Evolutionary conservation across 2,329 filamentous ascomycete genomes (phyloP).

Genomic region (Coleophoma crateriformis): DNA sequence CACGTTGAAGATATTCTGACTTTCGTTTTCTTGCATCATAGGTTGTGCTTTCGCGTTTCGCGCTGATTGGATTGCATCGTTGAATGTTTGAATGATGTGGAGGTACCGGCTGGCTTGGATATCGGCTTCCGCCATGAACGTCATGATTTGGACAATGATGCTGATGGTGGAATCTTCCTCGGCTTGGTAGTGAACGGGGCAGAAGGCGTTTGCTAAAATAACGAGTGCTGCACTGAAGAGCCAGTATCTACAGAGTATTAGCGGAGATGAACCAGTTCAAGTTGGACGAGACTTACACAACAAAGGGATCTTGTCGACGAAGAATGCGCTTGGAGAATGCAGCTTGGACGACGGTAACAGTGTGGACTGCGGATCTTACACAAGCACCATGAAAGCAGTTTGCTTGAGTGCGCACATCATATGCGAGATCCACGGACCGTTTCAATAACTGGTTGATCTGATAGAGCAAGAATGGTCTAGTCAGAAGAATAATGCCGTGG

Average conservation of each 20-base stretch:
- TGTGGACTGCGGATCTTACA: slow-evolving; percentile 41
- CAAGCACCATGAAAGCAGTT: slow-evolving; percentile 39
- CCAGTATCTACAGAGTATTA: slow-evolving; percentile 36
- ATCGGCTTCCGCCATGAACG: slow-evolving; percentile 39
- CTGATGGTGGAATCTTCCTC: slow-evolving; percentile 31
- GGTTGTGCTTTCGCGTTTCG: background rate
- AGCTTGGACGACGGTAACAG: slow-evolving; percentile 38
- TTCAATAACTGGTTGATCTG: slow-evolving; percentile 4
- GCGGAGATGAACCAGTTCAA: background rate
- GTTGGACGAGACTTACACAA: slow-evolving; percentile 40
- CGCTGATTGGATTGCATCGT: background rate
- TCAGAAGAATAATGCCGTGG: slow-evolving; percentile 57
- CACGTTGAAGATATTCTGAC: slow-evolving; percentile 5
- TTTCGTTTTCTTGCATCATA: background rate
- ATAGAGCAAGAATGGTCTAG: slow-evolving; percentile 53
- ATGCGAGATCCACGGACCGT: background rate
- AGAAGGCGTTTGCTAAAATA: slow-evolving; percentile 49
- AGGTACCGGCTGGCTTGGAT: slow-evolving; percentile 33
- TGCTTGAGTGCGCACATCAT: slow-evolving; percentile 24
- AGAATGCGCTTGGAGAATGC: slow-evolving; percentile 39
- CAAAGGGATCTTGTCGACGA: slow-evolving; percentile 45
- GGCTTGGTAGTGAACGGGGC: slow-evolving; percentile 38
- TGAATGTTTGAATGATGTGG: slow-evolving; percentile 1
- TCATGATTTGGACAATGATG: slow-evolving; percentile 38
- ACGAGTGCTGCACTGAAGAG: slow-evolving; percentile 48